phyloP scores from a whole-genome alignment of 2,329 filamentous ascomycete genomes.

The Claviceps cyperi region DNA sequence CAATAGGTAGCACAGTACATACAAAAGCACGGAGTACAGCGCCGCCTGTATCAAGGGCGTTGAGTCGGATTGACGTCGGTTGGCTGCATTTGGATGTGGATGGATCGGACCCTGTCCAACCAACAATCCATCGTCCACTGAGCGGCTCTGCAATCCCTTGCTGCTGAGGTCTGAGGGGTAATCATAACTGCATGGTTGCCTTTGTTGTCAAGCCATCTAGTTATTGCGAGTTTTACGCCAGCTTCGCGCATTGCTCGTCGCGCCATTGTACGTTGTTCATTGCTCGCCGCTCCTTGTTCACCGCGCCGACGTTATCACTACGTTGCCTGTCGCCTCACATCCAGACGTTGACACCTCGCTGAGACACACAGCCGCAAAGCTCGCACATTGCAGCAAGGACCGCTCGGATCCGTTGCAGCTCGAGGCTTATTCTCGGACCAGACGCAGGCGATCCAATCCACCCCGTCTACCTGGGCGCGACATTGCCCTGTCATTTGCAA shows the following conservation, averaged over 20 bases:
- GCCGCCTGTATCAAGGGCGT: too few species aligned
- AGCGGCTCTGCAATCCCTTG: too few species aligned
- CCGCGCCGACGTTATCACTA: not conserved
- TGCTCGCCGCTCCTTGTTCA: not conserved
- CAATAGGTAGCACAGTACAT: too few species aligned
- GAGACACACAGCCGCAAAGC: not conserved
- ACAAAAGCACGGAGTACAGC: too few species aligned
- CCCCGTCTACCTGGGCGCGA: not conserved
- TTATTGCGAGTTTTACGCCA: not conserved
- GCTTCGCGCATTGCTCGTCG: not conserved
- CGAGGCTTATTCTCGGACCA: not conserved
- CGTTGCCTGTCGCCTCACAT: not conserved
- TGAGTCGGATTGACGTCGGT: too few species aligned
- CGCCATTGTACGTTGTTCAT: too few species aligned
- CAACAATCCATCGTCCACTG: too few species aligned
- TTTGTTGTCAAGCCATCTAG: not conserved
- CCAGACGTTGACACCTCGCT: not conserved
- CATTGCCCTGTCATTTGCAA: conserved; percentile 15
- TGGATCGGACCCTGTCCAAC: too few species aligned
- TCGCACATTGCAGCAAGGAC: not conserved
- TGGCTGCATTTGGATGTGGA: too few species aligned
- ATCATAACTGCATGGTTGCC: too few species aligned
- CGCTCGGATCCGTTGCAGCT: not conserved
- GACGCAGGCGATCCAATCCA: not conserved
- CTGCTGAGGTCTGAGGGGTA: too few species aligned